Evolutionary conservation across 441 rosid species (phyloP).

Genomic region (Arabidopsis lyrata): DNA sequence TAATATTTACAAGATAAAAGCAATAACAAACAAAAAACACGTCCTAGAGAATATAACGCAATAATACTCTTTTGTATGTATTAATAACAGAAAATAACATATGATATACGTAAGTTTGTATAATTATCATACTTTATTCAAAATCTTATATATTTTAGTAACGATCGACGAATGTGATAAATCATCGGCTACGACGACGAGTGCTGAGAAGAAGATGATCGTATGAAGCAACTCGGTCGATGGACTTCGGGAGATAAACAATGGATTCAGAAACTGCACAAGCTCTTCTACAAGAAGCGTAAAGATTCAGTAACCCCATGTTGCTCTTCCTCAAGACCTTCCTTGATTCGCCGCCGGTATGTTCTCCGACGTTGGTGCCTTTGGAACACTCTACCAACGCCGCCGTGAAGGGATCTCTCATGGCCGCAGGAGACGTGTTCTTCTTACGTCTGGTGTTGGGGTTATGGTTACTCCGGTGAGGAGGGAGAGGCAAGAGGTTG

Average conservation of each 20-base stretch:
- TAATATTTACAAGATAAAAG: background rate
- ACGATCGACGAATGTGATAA: background rate
- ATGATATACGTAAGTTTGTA: background rate
- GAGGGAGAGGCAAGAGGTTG: constrained; percentile 21
- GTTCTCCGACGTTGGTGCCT: constrained; percentile 32
- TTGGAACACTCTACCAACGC: constrained; percentile 75
- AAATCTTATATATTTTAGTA: constrained; percentile 1
- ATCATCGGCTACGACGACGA: constrained; percentile 14
- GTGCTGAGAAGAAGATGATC: constrained; percentile 26
- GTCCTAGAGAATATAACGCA: background rate
- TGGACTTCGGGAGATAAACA: constrained; percentile 30
- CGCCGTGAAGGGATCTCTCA: constrained; percentile 65
- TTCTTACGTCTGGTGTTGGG: constrained; percentile 3
- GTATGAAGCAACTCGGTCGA: constrained; percentile 13
- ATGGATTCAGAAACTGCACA: constrained; percentile 35
- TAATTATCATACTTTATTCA: background rate
- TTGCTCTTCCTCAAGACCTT: constrained; percentile 49
- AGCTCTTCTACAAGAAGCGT: constrained; percentile 31
- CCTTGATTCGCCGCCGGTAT: constrained; percentile 33
- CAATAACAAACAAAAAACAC: background rate
- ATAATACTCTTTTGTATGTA: background rate
- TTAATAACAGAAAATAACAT: background rate
- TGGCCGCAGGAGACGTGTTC: background rate
- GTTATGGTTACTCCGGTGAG: constrained; percentile 4
- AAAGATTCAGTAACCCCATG: constrained; percentile 53